These are phyloP conservation scores for Trametes meyenii DNA, from an alignment of 768 basidiomycete genomes.

Conservation along the genomic window DNA sequence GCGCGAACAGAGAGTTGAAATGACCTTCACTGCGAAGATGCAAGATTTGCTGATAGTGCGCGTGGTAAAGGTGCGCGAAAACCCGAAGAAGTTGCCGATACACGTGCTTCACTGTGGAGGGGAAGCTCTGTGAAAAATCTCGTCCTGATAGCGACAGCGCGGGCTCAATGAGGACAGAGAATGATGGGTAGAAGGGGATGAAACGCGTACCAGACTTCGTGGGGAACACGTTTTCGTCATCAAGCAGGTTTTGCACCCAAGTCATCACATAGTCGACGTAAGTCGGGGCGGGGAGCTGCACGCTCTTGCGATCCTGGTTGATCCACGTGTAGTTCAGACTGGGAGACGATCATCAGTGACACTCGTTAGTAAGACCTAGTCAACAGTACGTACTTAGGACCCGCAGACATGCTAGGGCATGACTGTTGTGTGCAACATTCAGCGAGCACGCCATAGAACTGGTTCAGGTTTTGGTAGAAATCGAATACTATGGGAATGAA, in stretches of 20 bases:
- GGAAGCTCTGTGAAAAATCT: constrained; percentile 86
- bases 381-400: constrained; percentile 62
- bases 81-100: constrained; percentile 96
- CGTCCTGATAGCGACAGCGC: constrained; percentile 56
- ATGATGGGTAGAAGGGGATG: not conserved
- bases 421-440: constrained; percentile 90
- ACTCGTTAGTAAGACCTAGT: not conserved
- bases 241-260: constrained; percentile 90
- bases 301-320: constrained; percentile 86
- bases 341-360: not conserved
- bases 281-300: constrained; percentile 87
- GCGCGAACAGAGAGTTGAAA: constrained; percentile 96
- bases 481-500: constrained; percentile 76
- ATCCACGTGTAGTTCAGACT: constrained; percentile 96
- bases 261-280: constrained; percentile 99
- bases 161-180: not conserved
- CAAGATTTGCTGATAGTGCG: constrained; percentile 88
- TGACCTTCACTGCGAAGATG: constrained; percentile 94
- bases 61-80: constrained; percentile 96
- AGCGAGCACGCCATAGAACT: constrained; percentile 92
- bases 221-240: constrained; percentile 94
- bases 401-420: constrained; percentile 93
- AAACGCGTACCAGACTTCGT: constrained; percentile 81
- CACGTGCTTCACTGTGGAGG: constrained; percentile 87
- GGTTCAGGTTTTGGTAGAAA: constrained; percentile 96